These are phyloP conservation scores for Chlamydomonas schloesseri DNA, from an alignment of 139 green algal species.

Conservation along the genomic window DNA sequence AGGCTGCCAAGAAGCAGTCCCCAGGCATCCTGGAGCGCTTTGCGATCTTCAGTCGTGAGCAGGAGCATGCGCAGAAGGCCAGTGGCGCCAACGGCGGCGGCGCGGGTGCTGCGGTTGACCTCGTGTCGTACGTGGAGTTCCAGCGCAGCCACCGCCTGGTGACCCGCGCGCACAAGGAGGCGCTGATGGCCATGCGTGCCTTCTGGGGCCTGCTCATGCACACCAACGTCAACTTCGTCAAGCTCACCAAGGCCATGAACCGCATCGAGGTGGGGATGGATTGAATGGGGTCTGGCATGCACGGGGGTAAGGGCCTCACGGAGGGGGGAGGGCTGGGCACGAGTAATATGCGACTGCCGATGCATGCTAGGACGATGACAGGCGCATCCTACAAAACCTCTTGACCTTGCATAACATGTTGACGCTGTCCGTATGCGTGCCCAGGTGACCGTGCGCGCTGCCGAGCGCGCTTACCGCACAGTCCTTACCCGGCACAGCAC, in stretches of 20 bases:
- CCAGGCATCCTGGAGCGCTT: constrained; percentile 51
- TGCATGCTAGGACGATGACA: too few species aligned
- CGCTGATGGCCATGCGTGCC: constrained; percentile 42
- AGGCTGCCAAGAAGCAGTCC: constrained; percentile 40
- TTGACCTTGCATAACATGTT: neutral
- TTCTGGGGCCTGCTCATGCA: constrained; percentile 58
- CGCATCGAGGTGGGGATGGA: constrained; percentile 39
- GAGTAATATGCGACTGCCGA: too few species aligned
- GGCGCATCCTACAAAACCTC: too few species aligned
- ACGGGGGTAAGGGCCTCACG: too few species aligned
- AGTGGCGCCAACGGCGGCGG: neutral
- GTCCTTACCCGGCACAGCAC: constrained; percentile 53
- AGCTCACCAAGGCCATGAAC: constrained; percentile 24
- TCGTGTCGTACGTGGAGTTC: constrained; percentile 71
- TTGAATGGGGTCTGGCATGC: too few species aligned
- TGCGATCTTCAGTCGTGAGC: constrained; percentile 55
- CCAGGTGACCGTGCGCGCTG: neutral
- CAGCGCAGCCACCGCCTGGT: constrained; percentile 58
- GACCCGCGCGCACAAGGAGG: constrained; percentile 40
- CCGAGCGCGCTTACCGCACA: constrained; percentile 40
- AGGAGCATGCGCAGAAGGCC: constrained; percentile 59
- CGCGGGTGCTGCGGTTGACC: constrained; percentile 37
- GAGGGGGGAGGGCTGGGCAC: too few species aligned
- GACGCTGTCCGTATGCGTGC: neutral
- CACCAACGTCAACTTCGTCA: constrained; percentile 41